Percentiles rank a stretch among this genome's conserved stretches.
phyloP scores from a whole-genome alignment of 305 asterid species.

The Plantago coronopus region DNA sequence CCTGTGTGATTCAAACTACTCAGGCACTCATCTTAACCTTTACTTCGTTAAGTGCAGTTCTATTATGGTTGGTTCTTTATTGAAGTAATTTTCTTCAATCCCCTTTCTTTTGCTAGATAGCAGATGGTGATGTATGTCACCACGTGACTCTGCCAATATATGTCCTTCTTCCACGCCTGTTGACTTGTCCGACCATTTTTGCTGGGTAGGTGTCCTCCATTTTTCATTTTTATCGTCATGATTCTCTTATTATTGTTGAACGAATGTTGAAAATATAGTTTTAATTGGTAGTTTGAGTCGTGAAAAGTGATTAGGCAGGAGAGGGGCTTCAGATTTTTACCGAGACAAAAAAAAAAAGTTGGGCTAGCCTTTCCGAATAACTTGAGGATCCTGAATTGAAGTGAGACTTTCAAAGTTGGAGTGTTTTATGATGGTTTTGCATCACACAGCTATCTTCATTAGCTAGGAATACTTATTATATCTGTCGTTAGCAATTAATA shows the following conservation, averaged over 20 bases:
- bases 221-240: constrained; percentile 12
- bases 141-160: constrained; percentile 68
- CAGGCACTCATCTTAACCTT: constrained; percentile 50
- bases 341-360: too few relatives aligned
- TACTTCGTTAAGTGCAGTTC: constrained; percentile 17
- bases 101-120: constrained; percentile 49
- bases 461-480: too few relatives aligned
- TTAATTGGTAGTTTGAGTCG: too few relatives aligned
- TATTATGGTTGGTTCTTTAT: neutral
- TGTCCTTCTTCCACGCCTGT: constrained; percentile 73
- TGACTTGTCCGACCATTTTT: constrained; percentile 80
- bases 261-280: neutral
- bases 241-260: neutral
- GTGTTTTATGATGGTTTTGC: too few relatives aligned
- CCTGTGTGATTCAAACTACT: constrained; percentile 69
- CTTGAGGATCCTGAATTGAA: too few relatives aligned
- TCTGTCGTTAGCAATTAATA: too few relatives aligned
- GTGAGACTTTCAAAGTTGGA: too few relatives aligned
- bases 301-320: too few relatives aligned
- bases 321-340: too few relatives aligned
- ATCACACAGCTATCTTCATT: too few relatives aligned
- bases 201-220: constrained; percentile 57
- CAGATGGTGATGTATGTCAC: constrained; percentile 77
- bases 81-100: constrained; percentile 19
- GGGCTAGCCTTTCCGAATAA: too few relatives aligned